Conservation (phyloP, 1,139 yeast genomes). For the Geotrichum reessii region DNA sequence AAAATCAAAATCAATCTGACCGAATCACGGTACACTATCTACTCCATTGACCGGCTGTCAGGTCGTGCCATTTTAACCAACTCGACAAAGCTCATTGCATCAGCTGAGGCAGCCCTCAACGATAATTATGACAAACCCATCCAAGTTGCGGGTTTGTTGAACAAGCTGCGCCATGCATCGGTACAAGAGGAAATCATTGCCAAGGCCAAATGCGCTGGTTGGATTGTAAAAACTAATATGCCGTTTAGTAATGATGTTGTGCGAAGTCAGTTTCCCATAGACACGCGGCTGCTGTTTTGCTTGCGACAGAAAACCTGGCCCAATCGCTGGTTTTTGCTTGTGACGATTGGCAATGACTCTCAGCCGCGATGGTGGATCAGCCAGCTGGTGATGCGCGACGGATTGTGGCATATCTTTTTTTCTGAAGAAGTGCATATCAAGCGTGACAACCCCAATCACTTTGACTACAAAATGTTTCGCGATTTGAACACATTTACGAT, state of each 20-base stretch:
- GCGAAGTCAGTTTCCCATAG: constrained; percentile 25
- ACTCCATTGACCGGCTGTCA: constrained; percentile 32
- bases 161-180: constrained; percentile 31
- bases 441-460: constrained; percentile 20
- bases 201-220: constrained; percentile 34
- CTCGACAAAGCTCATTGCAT: constrained; percentile 29
- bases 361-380: constrained; percentile 33
- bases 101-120: constrained; percentile 33
- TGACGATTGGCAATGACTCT: constrained; percentile 26
- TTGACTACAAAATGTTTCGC: constrained; percentile 27
- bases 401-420: constrained; percentile 29
- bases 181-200: constrained; percentile 33
- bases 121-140: constrained; percentile 28
- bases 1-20: constrained; percentile 28
- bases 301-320: constrained; percentile 35
- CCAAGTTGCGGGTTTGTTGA: constrained; percentile 28
- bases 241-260: constrained; percentile 27
- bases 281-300: constrained; percentile 29
- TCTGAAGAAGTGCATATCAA: constrained; percentile 27
- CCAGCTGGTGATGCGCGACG: constrained; percentile 30
- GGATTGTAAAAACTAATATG: constrained; percentile 31
- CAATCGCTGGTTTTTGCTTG: constrained; percentile 35
- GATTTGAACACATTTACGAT: constrained; percentile 27
- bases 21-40: constrained; percentile 26
- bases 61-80: constrained; percentile 34